A percentile compares a stretch with the other conserved stretches of the same genome.
Conservation (phyloP, 1,284 basidiomycete genomes). For the Entoloma clypeatum region DNA sequence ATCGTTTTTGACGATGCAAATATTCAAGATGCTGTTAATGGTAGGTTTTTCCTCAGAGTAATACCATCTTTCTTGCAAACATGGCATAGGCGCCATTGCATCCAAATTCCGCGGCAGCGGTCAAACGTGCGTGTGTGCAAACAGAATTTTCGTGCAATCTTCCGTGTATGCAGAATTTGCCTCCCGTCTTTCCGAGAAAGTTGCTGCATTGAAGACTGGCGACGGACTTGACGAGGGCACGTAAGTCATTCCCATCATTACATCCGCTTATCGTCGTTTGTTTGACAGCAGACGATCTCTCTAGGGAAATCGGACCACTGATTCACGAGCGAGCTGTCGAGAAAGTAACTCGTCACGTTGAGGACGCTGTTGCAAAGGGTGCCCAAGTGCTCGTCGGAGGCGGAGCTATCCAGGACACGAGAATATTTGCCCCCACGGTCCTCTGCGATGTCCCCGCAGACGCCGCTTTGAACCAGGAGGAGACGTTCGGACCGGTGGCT, state of each 20-base stretch:
- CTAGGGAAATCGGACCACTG: conserved; percentile 88
- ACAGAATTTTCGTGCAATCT: conserved; percentile 85
- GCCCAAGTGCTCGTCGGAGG: conserved; percentile 90
- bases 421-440: conserved; percentile 87
- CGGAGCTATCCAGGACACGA: conserved; percentile 55
- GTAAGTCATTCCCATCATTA: conserved; percentile 40
- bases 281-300: conserved; percentile 2
- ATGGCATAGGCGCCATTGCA: conserved; percentile 60
- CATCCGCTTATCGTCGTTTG: neutral
- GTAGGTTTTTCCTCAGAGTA: conserved; percentile 32
- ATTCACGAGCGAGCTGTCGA: conserved; percentile 85
- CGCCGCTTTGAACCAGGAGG: conserved; percentile 66
- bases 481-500: conserved; percentile 88
- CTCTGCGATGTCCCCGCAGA: conserved; percentile 80
- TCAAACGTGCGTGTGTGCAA: conserved; percentile 88
- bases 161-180: conserved; percentile 85
- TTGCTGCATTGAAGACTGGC: conserved; percentile 89
- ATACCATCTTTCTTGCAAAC: neutral
- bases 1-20: conserved; percentile 98
- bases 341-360: conserved; percentile 87
- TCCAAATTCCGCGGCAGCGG: conserved; percentile 94
- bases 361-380: conserved; percentile 80
- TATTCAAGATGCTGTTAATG: conserved; percentile 89
- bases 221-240: conserved; percentile 80
- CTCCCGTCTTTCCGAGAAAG: conserved; percentile 75